Base-by-base conservation (phyloP, 1,139 yeast species). In the Arxiozyma heterogenica region DNA sequence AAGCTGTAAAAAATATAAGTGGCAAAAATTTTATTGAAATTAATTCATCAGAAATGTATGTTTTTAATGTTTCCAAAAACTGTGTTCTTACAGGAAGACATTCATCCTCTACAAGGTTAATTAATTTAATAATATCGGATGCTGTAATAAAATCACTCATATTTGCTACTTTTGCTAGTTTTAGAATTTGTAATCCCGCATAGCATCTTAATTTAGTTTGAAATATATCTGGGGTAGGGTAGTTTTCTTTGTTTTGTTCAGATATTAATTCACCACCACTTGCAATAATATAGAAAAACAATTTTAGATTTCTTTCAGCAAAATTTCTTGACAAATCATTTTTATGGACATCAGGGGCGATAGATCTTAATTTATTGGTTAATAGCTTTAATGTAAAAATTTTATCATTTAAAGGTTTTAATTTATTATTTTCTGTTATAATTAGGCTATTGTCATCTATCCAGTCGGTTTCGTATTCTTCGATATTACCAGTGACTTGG, bases 241-340 rank as follows among this genome's bases (percentile, higher is more conserved):
- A 75, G 17, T 73, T 69, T 4, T 68, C 71, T 4, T 75, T 62
- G 48, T 74, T 73, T 38, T 55, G 52, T 27, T 75, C 75, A 30
- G 78, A 74, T 2, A 84, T 80, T 30, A 90, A 77, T 64, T 90
- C 96, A n/a, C 96, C 96, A 50, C 86, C 86, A 65, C 85, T 85
- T 2, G 83, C 81, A 50, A 90, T 80, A 41, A 86, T 72, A 1
- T 91, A 81, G 45, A 80, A 74, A 47, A 89, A 74, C 44, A 88
- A 71, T 60, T 85, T 86, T 57, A 88, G 69, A 0, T 86, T 82
- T 9, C 91, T 89, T 53, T 76, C 80, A 0, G 86, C 81, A 57
- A 71, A 73, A 60, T 72, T 57, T 38, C 69, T 72, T 54, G 65
- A 64, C 52, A 63, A 69, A 1, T 64, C 67, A 22, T 68, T 66